Base-by-base conservation (phyloP, 768 basidiomycete genomes). In the Termitomyces sp. region DNA sequence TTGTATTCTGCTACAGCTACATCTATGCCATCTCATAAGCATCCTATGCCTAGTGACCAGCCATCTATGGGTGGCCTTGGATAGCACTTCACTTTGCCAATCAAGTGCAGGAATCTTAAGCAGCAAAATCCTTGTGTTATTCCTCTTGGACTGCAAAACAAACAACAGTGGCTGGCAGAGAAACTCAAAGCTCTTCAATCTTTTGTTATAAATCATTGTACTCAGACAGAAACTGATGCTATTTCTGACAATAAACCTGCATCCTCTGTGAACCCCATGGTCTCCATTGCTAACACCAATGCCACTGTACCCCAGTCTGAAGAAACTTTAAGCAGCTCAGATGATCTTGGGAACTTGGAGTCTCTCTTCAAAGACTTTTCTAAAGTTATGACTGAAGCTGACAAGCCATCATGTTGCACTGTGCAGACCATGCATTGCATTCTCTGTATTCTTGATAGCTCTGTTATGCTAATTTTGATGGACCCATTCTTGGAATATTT, bases 31-130 rank as follows among this genome's bases (percentile, higher is more conserved):
- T 32, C 42, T n/a, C 17, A 43, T 2, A 54, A 49, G 25, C 62
- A 15, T 61, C 25, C 25, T 25, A 25, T 36, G n/a, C 25, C 37
- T 17, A 46, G 42, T 17, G 53, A 65, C 20, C 66, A 65, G 29
- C 34, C n/a, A 6, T 42, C 45, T 37, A 60, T 56, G 38, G 36
- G 32, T 2, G 67, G 70, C 5, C 65, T 72, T 10, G 68, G 70
- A 1, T 25, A 54, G 3, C 63, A 64, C 34, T 72, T 70, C 31
- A 56, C 49, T 17, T 70, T 66, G 20, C 71, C 68, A 1, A 57
- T 51, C 29, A 68, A 66, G 42, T 59, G 50, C 10, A 42, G 60
- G 12, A 63, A 68, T 31, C 67, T 62, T 29, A 51, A 45, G 4
- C 64, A 69, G 48, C 61, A 55, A 25, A 38, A 10, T 12, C 48